These are phyloP conservation scores for Arthrobotrys pseudoclavata DNA, from an alignment of 2,329 filamentous ascomycete species.

Conservation along the genomic window DNA sequence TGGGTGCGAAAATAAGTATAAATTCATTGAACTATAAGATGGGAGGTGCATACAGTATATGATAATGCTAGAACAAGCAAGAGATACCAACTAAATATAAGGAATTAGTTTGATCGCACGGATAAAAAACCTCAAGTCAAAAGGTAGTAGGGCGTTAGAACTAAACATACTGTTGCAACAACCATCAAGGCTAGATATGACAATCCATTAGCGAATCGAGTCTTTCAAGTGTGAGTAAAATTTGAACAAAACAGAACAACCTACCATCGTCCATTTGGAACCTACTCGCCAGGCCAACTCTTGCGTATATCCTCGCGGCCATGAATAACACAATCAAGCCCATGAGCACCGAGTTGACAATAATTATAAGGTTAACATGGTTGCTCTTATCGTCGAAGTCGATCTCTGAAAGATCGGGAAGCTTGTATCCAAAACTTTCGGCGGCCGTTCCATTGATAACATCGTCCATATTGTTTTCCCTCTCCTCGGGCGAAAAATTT, in stretches of 20 bases:
- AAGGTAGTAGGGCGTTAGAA: not conserved
- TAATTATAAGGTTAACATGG: slow-evolving; percentile 42
- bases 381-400: slow-evolving; percentile 54
- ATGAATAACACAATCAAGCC: slow-evolving; percentile 54
- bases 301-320: slow-evolving; percentile 55
- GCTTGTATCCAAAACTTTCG: slow-evolving; percentile 52
- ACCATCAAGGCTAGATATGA: slow-evolving; percentile 39
- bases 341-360: slow-evolving; percentile 51
- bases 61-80: slow-evolving; percentile 54
- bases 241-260: not conserved
- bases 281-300: slow-evolving; percentile 42
- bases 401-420: slow-evolving; percentile 55
- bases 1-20: not conserved
- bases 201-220: not conserved
- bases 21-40: not conserved
- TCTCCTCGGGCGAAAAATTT: not conserved
- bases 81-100: slow-evolving; percentile 36
- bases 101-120: not conserved
- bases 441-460: slow-evolving; percentile 43
- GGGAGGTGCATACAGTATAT: slow-evolving; percentile 41
- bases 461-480: slow-evolving; percentile 47
- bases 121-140: not conserved
- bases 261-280: slow-evolving; percentile 57
- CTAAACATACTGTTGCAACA: slow-evolving; percentile 49
- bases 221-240: too few species aligned